Conservation (phyloP, 2,329 filamentous ascomycete genomes). For the Penicillium sp. region DNA sequence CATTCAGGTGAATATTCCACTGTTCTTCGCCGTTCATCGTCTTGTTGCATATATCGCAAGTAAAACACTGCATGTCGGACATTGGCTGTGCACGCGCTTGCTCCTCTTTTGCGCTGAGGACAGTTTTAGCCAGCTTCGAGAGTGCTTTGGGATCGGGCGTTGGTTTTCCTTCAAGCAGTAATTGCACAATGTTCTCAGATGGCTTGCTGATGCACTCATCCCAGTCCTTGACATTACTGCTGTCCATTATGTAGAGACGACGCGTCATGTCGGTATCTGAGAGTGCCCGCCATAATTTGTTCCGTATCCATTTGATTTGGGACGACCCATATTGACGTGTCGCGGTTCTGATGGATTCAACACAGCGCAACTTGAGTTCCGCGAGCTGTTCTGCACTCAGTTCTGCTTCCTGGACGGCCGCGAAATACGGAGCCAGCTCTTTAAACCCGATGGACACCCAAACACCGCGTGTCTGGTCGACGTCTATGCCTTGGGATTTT, state of each 20-base stretch:
- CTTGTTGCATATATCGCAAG: slow-evolving; percentile 68
- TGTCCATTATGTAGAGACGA: slow-evolving; percentile 76
- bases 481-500: slow-evolving; percentile 47
- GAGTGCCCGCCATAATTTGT: slow-evolving; percentile 72
- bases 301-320: slow-evolving; percentile 82
- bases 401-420: slow-evolving; percentile 39
- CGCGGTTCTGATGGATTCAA: slow-evolving; percentile 76
- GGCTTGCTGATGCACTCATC: slow-evolving; percentile 61
- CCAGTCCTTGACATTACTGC: slow-evolving; percentile 66
- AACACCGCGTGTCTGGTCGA: slow-evolving; percentile 79
- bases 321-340: slow-evolving; percentile 85
- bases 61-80: slow-evolving; percentile 50
- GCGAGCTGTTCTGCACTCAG: slow-evolving; percentile 46
- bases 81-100: slow-evolving; percentile 47
- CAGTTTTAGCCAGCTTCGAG: slow-evolving; percentile 55
- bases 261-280: slow-evolving; percentile 53
- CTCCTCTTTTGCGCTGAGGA: slow-evolving; percentile 56
- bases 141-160: slow-evolving; percentile 60
- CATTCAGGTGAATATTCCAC: slow-evolving; percentile 57
- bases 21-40: slow-evolving; percentile 56
- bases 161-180: slow-evolving; percentile 60
- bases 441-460: slow-evolving; percentile 98
- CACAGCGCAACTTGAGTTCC: slow-evolving; percentile 55
- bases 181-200: slow-evolving; percentile 59
- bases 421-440: slow-evolving; percentile 74